Evolutionary conservation across 2,329 filamentous ascomycete species (phyloP).

Genomic region (Fusarium paranaense): DNA sequence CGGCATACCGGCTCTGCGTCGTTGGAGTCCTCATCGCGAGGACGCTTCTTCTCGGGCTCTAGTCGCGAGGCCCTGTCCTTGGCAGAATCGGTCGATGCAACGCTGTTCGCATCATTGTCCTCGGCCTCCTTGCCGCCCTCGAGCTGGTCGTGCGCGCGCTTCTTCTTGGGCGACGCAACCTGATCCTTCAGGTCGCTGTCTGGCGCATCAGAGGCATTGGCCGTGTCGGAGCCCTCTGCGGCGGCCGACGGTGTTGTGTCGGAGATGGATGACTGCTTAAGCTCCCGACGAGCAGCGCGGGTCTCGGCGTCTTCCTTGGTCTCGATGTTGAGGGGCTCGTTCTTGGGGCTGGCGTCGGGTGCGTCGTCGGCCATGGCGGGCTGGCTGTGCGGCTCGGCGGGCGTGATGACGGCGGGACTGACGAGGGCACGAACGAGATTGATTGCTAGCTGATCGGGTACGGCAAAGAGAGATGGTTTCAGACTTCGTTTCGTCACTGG

Average conservation of each 20-base stretch:
- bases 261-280: constrained; percentile 73
- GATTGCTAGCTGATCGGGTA: constrained; percentile 1
- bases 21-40: constrained; percentile 62
- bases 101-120: constrained; percentile 57
- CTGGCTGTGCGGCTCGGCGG: constrained; percentile 29
- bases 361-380: constrained; percentile 59
- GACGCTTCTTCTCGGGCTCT: constrained; percentile 75
- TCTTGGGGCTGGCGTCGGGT: constrained; percentile 56
- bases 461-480: background rate
- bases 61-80: constrained; percentile 59
- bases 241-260: constrained; percentile 50
- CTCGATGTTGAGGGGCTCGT: constrained; percentile 48
- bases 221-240: constrained; percentile 34
- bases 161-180: constrained; percentile 73
- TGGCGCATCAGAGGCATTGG: constrained; percentile 48
- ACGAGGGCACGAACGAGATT: constrained; percentile 8
- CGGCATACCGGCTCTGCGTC: constrained; percentile 50
- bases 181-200: constrained; percentile 59
- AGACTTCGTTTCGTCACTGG: background rate
- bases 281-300: constrained; percentile 71
- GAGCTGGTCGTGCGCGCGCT: constrained; percentile 70
- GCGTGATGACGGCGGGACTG: constrained; percentile 31
- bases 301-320: constrained; percentile 71
- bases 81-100: constrained; percentile 57
- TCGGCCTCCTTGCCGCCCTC: constrained; percentile 60